These are phyloP conservation scores for Aspergillus bridgeri DNA, from an alignment of 495 filamentous ascomycete genomes.

Conservation along the genomic window DNA sequence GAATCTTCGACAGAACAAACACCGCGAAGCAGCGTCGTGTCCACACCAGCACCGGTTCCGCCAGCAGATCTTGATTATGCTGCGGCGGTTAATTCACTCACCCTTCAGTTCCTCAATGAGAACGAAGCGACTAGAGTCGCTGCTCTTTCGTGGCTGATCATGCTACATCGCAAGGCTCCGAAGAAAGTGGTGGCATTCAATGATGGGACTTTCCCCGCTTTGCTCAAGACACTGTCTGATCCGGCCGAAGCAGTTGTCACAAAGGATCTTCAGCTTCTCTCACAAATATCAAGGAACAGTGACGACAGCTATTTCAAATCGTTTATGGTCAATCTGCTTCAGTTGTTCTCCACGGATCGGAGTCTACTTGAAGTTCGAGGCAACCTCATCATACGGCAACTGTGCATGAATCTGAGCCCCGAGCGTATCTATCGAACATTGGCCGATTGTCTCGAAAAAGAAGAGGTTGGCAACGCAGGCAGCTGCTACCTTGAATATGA, in stretches of 20 bases:
- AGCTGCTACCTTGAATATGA: background rate
- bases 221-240: slow-evolving; percentile 95
- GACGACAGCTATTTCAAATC: slow-evolving; percentile 96
- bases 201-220: slow-evolving; percentile 92
- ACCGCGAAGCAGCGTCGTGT: slow-evolving; percentile 40
- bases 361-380: slow-evolving; percentile 87
- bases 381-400: slow-evolving; percentile 92
- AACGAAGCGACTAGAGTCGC: slow-evolving; percentile 94
- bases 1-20: slow-evolving; percentile 45
- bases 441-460: slow-evolving; percentile 95
- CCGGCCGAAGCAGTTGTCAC: slow-evolving; percentile 95
- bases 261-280: slow-evolving; percentile 88
- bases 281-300: slow-evolving; percentile 93
- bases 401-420: slow-evolving; percentile 87
- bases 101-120: slow-evolving; percentile 90
- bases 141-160: slow-evolving; percentile 92
- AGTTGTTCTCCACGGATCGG: slow-evolving; percentile 91
- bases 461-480: slow-evolving; percentile 55
- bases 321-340: slow-evolving; percentile 96
- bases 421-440: slow-evolving; percentile 95
- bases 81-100: slow-evolving; percentile 93
- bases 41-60: slow-evolving; percentile 44
- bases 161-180: slow-evolving; percentile 93
- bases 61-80: slow-evolving; percentile 84
- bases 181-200: slow-evolving; percentile 93